These are phyloP conservation scores for Saussurea involucrata DNA, from an alignment of 129 eudicot species.

Conservation along the genomic window DNA sequence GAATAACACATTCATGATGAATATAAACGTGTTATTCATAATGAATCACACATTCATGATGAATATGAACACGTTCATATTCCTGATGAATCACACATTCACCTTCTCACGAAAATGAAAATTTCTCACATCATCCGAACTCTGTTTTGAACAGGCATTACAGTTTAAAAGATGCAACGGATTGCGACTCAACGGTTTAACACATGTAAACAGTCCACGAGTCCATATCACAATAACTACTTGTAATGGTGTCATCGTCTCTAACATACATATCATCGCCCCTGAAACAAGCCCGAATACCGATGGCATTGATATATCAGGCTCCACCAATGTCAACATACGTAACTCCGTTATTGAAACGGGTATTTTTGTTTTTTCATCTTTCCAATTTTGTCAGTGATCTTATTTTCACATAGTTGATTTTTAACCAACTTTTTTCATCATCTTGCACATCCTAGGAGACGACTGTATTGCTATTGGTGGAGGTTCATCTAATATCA, in stretches of 20 bases:
- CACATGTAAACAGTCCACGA: slow-evolving; percentile 56
- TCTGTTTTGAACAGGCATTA: slow-evolving; percentile 41
- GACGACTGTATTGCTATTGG: slow-evolving; percentile 75
- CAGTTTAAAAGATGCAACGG: slow-evolving; percentile 51
- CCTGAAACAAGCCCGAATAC: slow-evolving; percentile 76
- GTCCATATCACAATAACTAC: slow-evolving; percentile 43
- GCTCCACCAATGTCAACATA: slow-evolving; percentile 42
- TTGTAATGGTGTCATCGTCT: slow-evolving; percentile 37
- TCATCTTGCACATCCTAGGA: slow-evolving; percentile 34
- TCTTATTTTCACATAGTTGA: background rate
- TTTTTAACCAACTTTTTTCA: background rate
- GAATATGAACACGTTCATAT: background rate
- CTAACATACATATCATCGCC: slow-evolving; percentile 53
- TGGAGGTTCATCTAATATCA: slow-evolving; percentile 58
- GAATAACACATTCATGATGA: background rate
- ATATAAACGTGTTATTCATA: too few relatives aligned
- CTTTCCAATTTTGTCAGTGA: background rate
- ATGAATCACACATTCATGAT: too few relatives aligned
- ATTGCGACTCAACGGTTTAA: slow-evolving; percentile 47
- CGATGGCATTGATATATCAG: slow-evolving; percentile 56
- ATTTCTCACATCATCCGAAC: background rate
- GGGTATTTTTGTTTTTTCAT: slow-evolving; percentile 25
- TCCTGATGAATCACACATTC: background rate
- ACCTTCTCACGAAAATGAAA: background rate
- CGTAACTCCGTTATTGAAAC: slow-evolving; percentile 62